phyloP scores from a whole-genome alignment of 2,329 filamentous ascomycete genomes.

The Diaporthe eres region DNA sequence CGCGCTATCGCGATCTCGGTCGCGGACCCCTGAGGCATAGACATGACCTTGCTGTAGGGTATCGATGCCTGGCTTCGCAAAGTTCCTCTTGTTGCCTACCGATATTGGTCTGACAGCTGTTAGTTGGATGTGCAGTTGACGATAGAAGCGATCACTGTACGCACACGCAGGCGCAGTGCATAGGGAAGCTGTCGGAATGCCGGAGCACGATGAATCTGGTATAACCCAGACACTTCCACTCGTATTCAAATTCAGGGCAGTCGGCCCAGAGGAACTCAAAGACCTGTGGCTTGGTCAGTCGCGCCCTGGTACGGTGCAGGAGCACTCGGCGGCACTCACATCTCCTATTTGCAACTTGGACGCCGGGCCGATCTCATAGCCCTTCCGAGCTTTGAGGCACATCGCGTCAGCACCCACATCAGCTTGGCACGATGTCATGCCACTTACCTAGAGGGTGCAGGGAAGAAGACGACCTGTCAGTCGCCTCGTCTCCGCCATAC shows the following conservation, averaged over 20 bases:
- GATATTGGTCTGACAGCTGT: constrained; percentile 50
- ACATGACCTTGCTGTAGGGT: constrained; percentile 53
- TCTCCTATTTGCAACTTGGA: constrained; percentile 54
- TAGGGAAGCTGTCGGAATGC: constrained; percentile 54
- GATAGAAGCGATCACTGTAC: constrained; percentile 39
- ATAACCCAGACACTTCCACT: constrained; percentile 56
- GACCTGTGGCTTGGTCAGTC: constrained; percentile 45
- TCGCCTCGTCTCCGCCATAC: constrained; percentile 51
- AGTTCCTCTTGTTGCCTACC: constrained; percentile 51
- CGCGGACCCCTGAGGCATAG: constrained; percentile 52
- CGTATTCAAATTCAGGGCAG: constrained; percentile 53
- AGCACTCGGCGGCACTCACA: constrained; percentile 46
- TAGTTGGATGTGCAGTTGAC: constrained; percentile 13
- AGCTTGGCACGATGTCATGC: constrained; percentile 17
- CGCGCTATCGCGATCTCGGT: constrained; percentile 42
- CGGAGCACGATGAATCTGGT: constrained; percentile 54
- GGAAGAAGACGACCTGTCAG: constrained; percentile 48
- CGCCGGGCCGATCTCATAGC: constrained; percentile 53
- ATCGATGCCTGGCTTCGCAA: constrained; percentile 54
- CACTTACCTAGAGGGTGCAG: constrained; percentile 52
- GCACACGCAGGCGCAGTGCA: constrained; percentile 55
- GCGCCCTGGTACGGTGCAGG: constrained; percentile 36
- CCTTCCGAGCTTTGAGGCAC: constrained; percentile 49
- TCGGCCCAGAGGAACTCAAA: constrained; percentile 57
- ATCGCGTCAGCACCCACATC: constrained; percentile 34